A percentile compares a stretch with the other conserved stretches of the same genome.
phyloP scores from a whole-genome alignment of 208 protist species.

The Leishmania guyanensis region DNA sequence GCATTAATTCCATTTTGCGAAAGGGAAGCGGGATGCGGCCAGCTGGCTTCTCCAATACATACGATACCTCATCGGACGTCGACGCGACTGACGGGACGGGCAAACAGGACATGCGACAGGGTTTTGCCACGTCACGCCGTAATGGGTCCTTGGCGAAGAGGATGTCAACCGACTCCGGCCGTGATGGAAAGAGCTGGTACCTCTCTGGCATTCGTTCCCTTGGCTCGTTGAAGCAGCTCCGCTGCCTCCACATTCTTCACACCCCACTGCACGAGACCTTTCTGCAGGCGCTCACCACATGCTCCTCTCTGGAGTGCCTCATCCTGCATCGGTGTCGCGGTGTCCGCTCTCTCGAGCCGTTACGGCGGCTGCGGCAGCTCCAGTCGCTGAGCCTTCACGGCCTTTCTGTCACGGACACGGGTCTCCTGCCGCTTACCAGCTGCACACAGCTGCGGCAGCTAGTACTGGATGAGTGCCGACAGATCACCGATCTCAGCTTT shows the following conservation, averaged over 20 bases:
- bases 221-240: constrained; percentile 56
- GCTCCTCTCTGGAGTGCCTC: constrained; percentile 55
- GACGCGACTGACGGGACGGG: background rate
- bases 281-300: constrained; percentile 50
- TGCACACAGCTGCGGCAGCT: constrained; percentile 54
- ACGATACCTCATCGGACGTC: background rate
- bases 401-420: constrained; percentile 60
- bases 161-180: background rate
- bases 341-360: constrained; percentile 54
- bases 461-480: constrained; percentile 72
- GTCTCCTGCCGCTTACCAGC: constrained; percentile 36
- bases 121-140: background rate
- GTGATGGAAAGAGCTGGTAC: constrained; percentile 56
- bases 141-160: background rate
- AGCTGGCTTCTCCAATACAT: constrained; percentile 6
- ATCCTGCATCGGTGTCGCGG: constrained; percentile 65
- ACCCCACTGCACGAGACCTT: constrained; percentile 61
- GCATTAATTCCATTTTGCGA: constrained; percentile 76
- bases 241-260: constrained; percentile 58
- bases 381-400: constrained; percentile 51
- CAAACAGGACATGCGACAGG: background rate
- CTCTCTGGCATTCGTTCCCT: constrained; percentile 60
- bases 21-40: constrained; percentile 25
- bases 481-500: constrained; percentile 58
- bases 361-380: constrained; percentile 46